Percentiles rank a stretch among this genome's conserved stretches.
Conservation (phyloP, 2,329 filamentous ascomycete genomes). For the Talaromyces albobiverticillius region DNA sequence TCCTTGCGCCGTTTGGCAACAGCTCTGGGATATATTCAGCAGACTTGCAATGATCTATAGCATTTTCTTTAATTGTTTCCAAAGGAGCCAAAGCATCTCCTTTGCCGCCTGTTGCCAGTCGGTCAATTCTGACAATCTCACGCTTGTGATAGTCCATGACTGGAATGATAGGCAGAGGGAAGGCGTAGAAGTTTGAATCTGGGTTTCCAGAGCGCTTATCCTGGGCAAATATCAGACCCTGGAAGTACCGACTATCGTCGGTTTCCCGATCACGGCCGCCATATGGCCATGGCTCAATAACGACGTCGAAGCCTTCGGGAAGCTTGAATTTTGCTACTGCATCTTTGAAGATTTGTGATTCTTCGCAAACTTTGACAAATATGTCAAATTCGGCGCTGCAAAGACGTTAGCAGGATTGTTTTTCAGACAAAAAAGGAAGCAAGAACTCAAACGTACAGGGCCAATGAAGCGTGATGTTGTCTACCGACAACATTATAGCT, state of each 20-base stretch:
- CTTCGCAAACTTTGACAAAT: slow-evolving; percentile 49
- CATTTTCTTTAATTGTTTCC: slow-evolving; percentile 41
- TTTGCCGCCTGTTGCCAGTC: slow-evolving; percentile 52
- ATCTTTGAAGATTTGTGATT: slow-evolving; percentile 52
- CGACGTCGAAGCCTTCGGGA: slow-evolving; percentile 55
- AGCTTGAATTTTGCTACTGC: slow-evolving; percentile 52
- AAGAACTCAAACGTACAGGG: slow-evolving; percentile 34
- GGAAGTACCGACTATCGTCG: slow-evolving; percentile 51
- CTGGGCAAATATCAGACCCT: slow-evolving; percentile 52
- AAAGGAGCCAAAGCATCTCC: slow-evolving; percentile 46
- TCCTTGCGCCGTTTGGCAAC: slow-evolving; percentile 41
- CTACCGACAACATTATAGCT: slow-evolving; percentile 48
- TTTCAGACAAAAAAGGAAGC: background rate
- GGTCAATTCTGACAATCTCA: slow-evolving; percentile 57
- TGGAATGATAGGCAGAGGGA: slow-evolving; percentile 49
- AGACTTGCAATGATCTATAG: slow-evolving; percentile 52
- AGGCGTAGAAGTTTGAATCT: slow-evolving; percentile 63
- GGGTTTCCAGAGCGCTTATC: slow-evolving; percentile 40
- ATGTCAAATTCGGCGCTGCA: slow-evolving; percentile 46
- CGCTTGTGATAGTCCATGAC: slow-evolving; percentile 60
- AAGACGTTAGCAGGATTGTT: background rate
- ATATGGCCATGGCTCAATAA: slow-evolving; percentile 58
- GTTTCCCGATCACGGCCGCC: slow-evolving; percentile 51
- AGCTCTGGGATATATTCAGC: slow-evolving; percentile 54
- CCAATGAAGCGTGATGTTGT: slow-evolving; percentile 48